Percentiles rank a stretch among this genome's conserved stretches.
These are phyloP conservation scores for Trypanosoma cruzi DNA, from an alignment of 208 protist genomes.

Conservation along the genomic window DNA sequence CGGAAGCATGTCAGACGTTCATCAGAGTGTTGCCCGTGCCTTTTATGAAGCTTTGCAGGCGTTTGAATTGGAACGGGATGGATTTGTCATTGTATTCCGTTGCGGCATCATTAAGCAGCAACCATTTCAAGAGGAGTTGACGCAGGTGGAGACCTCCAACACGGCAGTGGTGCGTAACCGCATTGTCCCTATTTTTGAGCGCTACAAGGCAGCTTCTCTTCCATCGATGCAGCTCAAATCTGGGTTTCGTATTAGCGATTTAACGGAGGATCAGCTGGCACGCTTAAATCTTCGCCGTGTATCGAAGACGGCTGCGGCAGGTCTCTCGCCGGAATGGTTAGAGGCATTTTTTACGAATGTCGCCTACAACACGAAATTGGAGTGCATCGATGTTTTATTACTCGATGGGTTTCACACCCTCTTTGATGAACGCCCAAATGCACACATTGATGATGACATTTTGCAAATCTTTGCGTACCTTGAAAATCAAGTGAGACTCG, in stretches of 20 bases:
- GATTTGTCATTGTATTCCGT: conserved; percentile 79
- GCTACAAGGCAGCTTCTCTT: conserved; percentile 84
- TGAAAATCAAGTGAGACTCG: conserved; percentile 75
- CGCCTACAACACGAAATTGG: conserved; percentile 81
- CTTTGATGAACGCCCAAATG: conserved; percentile 73
- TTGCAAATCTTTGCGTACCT: conserved; percentile 83
- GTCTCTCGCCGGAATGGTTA: conserved; percentile 84
- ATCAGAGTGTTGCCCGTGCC: conserved; percentile 75
- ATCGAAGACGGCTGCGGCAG: conserved; percentile 52
- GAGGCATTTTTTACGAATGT: conserved; percentile 91
- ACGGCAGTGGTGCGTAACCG: conserved; percentile 74
- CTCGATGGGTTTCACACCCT: conserved; percentile 85
- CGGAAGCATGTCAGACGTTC: conserved; percentile 72
- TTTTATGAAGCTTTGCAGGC: conserved; percentile 82
- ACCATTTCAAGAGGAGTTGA: conserved; percentile 82
- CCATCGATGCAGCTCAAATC: conserved; percentile 84
- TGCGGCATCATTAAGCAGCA: conserved; percentile 80
- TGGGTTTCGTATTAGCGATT: conserved; percentile 81
- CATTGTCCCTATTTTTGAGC: conserved; percentile 86
- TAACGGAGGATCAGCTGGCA: conserved; percentile 73
- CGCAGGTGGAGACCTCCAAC: conserved; percentile 75
- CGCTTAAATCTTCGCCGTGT: conserved; percentile 78
- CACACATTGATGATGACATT: conserved; percentile 80
- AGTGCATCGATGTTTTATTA: conserved; percentile 82
- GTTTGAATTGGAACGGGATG: conserved; percentile 88